Evolutionary conservation across 306 rosid species (phyloP), one percentile per base, ranked within the genome.

Genomic region (Trifolium fragiferum): DNA sequence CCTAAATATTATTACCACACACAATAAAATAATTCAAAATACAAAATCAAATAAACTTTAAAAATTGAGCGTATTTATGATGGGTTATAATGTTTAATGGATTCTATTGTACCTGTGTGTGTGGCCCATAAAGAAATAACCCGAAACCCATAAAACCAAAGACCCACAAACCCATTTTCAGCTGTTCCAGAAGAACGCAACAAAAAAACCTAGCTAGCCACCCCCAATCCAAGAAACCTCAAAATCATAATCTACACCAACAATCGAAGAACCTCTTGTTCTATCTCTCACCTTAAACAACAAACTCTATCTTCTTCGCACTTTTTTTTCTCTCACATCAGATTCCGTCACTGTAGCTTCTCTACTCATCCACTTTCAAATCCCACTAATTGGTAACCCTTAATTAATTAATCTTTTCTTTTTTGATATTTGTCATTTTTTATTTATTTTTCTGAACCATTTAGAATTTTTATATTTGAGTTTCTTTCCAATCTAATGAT

Each of bases 121-220:
- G 2, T 49, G 55, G 55, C 55, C 55, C 55, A 49, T 49, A 1
- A 49, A 49, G 0, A 3, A 49, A 49, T 54, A 54, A 20, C 60
- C 60, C 60, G 60, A 54, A 54, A 54, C 60, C 60, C 60, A 5
- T 54, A 8, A 54, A 51, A 51, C 27, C 27, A 4, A 51, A 51
- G 8, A 51, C 27, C 59, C 59, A 51, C 5, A 16, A 16, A 51
- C 59, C 25, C 59, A 18, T 3, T 51, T 51, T 0, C 2, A 8
- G 25, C 60, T 53, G 20, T 47, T 47, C 20, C 60, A 9, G 0
- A 54, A 54, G 32, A 54, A 53, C 10, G 3, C 5, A 54, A 51
- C 5, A 54, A 51, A 50, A 54, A 54, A 54, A 54, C 60, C 60
- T 54, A 54, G 60, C 60, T 54, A 54, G 60, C 60, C 60, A 54